Percentiles rank a stretch among this genome's conserved stretches.
phyloP scores from a whole-genome alignment of 2,329 filamentous ascomycete species.

The Penicillium frequentans region DNA sequence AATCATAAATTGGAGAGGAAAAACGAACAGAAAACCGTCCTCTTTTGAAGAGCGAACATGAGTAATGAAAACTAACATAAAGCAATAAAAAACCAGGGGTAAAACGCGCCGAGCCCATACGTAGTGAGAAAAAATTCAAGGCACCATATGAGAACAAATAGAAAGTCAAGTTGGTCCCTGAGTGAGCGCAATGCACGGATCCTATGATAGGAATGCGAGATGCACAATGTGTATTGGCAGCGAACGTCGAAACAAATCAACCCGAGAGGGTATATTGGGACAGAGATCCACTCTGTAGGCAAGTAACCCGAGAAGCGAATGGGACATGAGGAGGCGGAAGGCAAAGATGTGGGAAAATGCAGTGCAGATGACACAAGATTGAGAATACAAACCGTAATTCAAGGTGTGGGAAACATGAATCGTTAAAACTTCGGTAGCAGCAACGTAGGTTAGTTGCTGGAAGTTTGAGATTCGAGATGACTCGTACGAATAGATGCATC shows the following conservation, averaged over 20 bases:
- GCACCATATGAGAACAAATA: neutral
- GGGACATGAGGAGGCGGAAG: neutral
- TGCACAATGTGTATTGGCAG: neutral
- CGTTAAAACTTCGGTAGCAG: neutral
- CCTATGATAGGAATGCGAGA: neutral
- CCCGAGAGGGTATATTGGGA: neutral
- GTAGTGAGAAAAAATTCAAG: neutral
- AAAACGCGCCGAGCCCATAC: neutral
- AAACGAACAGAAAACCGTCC: neutral
- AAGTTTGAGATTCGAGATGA: neutral
- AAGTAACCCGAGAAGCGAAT: neutral
- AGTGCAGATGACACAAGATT: neutral
- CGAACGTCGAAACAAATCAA: neutral
- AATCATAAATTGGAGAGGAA: neutral
- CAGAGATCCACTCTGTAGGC: neutral
- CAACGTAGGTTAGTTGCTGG: neutral
- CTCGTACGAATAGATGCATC: neutral
- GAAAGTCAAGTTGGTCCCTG: neutral
- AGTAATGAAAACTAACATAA: neutral
- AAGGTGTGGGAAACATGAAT: neutral
- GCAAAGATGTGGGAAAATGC: neutral
- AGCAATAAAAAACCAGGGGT: neutral
- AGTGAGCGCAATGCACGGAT: neutral
- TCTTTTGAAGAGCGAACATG: neutral
- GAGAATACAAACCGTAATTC: neutral